Percentiles rank a stretch among this genome's conserved stretches.
These are phyloP conservation scores for Silene uniflora DNA, from an alignment of 148 eudicot genomes.

Conservation along the genomic window DNA sequence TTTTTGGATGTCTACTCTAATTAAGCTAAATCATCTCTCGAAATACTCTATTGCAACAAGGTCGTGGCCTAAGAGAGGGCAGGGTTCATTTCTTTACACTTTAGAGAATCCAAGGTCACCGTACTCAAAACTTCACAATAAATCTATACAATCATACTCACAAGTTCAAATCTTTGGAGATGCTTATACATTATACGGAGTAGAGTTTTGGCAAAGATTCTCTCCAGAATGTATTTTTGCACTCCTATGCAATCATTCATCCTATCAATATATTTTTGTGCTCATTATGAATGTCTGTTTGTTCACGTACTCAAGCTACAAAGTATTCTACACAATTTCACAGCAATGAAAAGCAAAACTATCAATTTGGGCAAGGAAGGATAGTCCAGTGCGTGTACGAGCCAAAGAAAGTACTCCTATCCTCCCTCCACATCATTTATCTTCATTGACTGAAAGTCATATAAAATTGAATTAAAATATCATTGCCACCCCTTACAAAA, in stretches of 20 bases:
- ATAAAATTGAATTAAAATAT: too few species aligned
- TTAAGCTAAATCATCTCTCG: neutral
- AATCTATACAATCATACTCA: too few species aligned
- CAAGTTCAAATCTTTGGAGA: too few species aligned
- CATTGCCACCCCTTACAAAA: neutral
- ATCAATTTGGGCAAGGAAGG: neutral
- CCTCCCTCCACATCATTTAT: neutral
- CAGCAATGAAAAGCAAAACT: neutral
- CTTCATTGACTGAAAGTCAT: neutral
- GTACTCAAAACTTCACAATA: too few species aligned
- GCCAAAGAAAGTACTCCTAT: neutral
- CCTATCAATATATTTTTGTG: neutral
- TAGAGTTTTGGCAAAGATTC: neutral
- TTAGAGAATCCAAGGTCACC: neutral
- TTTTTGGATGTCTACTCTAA: neutral
- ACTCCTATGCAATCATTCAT: neutral
- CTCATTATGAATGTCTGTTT: neutral
- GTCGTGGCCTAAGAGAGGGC: neutral
- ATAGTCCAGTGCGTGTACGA: neutral
- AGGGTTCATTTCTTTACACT: neutral
- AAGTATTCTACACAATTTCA: neutral
- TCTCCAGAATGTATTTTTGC: neutral
- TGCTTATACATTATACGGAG: too few species aligned
- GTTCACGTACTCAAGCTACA: neutral
- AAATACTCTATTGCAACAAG: neutral